phyloP scores from a whole-genome alignment of 2,329 filamentous ascomycete species.

The Fusarium sp. region DNA sequence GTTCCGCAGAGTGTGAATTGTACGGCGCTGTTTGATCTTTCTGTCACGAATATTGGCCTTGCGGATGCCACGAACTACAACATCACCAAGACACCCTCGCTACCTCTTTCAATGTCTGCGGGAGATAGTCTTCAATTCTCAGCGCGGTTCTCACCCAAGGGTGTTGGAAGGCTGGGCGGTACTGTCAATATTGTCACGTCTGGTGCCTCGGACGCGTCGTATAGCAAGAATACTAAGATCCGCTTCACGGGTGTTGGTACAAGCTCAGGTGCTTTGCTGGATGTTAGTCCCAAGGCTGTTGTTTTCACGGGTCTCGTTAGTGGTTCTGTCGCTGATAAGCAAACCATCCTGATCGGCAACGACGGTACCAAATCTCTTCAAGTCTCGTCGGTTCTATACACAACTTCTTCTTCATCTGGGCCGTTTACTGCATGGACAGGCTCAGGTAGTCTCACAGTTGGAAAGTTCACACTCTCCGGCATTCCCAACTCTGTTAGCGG shows the following conservation, averaged over 20 bases:
- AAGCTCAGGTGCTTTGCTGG: slow-evolving; percentile 58
- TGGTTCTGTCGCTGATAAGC: slow-evolving; percentile 53
- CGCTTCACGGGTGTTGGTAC: slow-evolving; percentile 61
- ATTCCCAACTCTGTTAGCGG: slow-evolving; percentile 59
- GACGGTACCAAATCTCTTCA: slow-evolving; percentile 59
- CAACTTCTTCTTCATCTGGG: slow-evolving; percentile 55
- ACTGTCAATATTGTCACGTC: slow-evolving; percentile 61
- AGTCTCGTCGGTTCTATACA: slow-evolving; percentile 58
- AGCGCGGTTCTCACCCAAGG: slow-evolving; percentile 53
- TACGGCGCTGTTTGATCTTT: slow-evolving; percentile 57
- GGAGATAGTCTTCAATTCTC: slow-evolving; percentile 57
- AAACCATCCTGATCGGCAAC: slow-evolving; percentile 62
- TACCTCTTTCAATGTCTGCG: slow-evolving; percentile 47
- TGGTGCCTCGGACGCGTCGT: slow-evolving; percentile 56
- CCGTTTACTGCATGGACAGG: slow-evolving; percentile 56
- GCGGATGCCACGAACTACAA: slow-evolving; percentile 50
- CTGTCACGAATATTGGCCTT: slow-evolving; percentile 53
- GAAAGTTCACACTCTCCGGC: slow-evolving; percentile 60
- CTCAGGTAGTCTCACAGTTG: slow-evolving; percentile 53
- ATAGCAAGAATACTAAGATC: slow-evolving; percentile 58
- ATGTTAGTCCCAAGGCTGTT: slow-evolving; percentile 59
- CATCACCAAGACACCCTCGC: slow-evolving; percentile 50
- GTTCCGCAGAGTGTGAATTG: slow-evolving; percentile 55
- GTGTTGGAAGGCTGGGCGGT: slow-evolving; percentile 60
- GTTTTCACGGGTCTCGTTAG: slow-evolving; percentile 62